Percentiles rank a stretch among this genome's conserved stretches.
phyloP scores from a whole-genome alignment of 2,329 filamentous ascomycete species.

The Akanthomyces muscarius region DNA sequence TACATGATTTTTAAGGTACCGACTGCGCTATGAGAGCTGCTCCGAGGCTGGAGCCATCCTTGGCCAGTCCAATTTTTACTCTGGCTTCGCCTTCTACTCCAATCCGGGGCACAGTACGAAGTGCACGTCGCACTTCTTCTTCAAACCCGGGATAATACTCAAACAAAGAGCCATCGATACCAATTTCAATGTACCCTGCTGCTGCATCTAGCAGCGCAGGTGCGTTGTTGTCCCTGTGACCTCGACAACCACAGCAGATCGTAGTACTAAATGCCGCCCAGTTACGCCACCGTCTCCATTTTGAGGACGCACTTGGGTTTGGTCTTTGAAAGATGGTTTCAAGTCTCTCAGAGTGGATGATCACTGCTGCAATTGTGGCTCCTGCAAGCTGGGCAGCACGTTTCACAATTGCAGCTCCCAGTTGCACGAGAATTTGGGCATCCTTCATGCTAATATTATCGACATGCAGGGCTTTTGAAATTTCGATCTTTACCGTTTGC shows the following conservation, averaged over 20 bases:
- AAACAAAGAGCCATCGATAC: conserved; percentile 67
- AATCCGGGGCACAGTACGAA: conserved; percentile 59
- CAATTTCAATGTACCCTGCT: conserved; percentile 55
- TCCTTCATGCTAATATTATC: conserved; percentile 33
- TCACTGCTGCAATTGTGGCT: conserved; percentile 23
- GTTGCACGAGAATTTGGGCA: conserved; percentile 56
- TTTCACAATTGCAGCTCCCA: conserved; percentile 38
- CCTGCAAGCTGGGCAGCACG: conserved; percentile 23
- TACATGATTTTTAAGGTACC: background rate
- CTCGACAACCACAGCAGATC: background rate
- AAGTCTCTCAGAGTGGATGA: conserved; percentile 22
- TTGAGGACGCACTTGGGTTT: background rate
- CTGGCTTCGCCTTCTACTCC: conserved; percentile 58
- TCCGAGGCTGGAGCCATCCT: conserved; percentile 69
- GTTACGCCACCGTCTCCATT: background rate
- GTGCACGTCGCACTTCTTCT: conserved; percentile 57
- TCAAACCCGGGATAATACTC: conserved; percentile 72
- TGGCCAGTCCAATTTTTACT: conserved; percentile 66
- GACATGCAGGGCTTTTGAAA: background rate
- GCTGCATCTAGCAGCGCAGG: background rate
- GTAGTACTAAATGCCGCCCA: background rate
- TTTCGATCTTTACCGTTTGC: background rate
- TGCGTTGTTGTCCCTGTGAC: background rate
- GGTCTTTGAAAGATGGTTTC: background rate
- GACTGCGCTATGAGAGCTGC: conserved; percentile 62